phyloP scores from a whole-genome alignment of 495 filamentous ascomycete genomes.

The Bacidia gigantensis region DNA sequence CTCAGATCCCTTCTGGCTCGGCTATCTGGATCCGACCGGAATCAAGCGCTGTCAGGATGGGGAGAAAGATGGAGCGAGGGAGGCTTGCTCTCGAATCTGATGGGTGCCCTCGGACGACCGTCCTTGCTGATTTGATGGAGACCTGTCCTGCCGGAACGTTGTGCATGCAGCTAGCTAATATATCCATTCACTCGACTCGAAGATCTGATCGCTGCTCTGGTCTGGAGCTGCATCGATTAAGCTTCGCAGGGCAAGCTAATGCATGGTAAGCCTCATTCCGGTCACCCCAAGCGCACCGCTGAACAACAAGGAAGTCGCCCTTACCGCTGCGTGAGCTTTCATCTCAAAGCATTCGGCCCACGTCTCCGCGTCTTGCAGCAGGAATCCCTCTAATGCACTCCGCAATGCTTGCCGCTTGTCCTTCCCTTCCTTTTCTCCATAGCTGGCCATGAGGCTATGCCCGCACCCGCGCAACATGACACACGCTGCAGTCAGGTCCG shows the following conservation, averaged over 20 bases:
- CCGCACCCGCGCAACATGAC: background rate
- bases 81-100: background rate
- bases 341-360: background rate
- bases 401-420: constrained; percentile 3
- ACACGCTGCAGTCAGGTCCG: background rate
- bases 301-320: background rate
- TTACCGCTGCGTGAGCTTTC: background rate
- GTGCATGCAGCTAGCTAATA: background rate
- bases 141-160: background rate
- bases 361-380: background rate
- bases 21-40: background rate
- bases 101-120: background rate
- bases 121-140: background rate
- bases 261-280: background rate
- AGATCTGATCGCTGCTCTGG: background rate
- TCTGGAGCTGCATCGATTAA: background rate
- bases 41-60: background rate
- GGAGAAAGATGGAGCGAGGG: background rate
- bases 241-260: background rate
- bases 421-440: background rate
- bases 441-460: background rate
- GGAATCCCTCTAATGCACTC: background rate
- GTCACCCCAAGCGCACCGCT: background rate
- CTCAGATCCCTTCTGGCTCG: background rate
- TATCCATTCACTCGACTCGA: background rate